Base-by-base conservation (phyloP, 768 basidiomycete species). In the Tulasnella sp. region DNA sequence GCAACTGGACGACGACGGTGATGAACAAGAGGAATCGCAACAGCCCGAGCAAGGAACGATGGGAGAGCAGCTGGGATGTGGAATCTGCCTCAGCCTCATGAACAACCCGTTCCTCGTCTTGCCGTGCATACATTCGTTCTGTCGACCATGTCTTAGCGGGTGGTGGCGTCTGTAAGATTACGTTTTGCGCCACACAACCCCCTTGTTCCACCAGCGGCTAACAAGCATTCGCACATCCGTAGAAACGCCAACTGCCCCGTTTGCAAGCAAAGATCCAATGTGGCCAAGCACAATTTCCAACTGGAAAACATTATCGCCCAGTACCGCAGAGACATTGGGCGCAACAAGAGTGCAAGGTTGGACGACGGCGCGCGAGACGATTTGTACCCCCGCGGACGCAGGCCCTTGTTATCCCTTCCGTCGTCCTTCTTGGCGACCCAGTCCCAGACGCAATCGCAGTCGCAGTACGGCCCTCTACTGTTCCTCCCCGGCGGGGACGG, bases 91-190 rank as follows among this genome's bases (percentile, higher is more conserved):
- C 23, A 34, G 34, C 3, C 39, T 60, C 29, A 32, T 60, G 40
- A 53, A 60, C 17, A 60, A 60, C 32, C 59, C 59, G 0, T 60
- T 56, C 59, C 14, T 55, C 15, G 48, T 52, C 23, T 9, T 60
- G 9, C 59, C 59, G 7, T 60, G 59, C 39, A 43, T 60, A 29
- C 59, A 60, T 29, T 60, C 59, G 25, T 45, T 45, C 17, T 46
- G 49, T 39, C 53, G 53, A n/a, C 41, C 45, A n/a, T 60, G 59
- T 39, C 45, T 60, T 1, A 11, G 7, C 6, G 55, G 56, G 25
- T 60, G 59, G 59, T 60, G 59, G 59, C 29, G 56, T 43, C 34
- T 19, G 59, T 60, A 32, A 21, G 52, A 25, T 4, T 32, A 15
- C 40, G 27, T 43, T 23, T 43, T 29, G 23, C 31, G 31, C 7